Conservation (phyloP, 768 basidiomycete species). For the Lentinula lateritia region DNA sequence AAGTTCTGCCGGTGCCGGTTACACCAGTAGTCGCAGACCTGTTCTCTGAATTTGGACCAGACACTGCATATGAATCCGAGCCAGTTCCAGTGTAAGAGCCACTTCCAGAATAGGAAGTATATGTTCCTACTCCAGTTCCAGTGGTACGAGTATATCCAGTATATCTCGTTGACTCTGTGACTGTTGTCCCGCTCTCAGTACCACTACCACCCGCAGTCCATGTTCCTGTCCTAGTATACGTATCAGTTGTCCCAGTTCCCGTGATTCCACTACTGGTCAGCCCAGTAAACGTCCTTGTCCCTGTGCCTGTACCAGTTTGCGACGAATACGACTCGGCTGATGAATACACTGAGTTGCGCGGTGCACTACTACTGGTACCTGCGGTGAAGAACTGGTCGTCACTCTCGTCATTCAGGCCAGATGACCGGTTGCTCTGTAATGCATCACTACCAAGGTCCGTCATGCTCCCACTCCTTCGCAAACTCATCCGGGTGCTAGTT, state of each 20-base stretch:
- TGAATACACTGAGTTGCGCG: conserved; percentile 6
- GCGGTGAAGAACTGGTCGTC: conserved; percentile 7
- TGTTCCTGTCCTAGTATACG: background rate
- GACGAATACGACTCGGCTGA: conserved; percentile 4
- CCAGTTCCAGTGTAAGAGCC: conserved; percentile 24
- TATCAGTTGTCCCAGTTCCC: background rate
- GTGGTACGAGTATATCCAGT: conserved; percentile 5
- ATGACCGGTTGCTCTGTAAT: background rate
- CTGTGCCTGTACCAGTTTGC: background rate
- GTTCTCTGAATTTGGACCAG: conserved; percentile 13
- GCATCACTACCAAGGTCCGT: conserved; percentile 64
- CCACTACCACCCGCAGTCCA: background rate
- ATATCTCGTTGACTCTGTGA: conserved; percentile 1
- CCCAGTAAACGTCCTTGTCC: conserved; percentile 7
- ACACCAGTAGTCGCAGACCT: conserved; percentile 10
- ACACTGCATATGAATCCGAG: conserved; percentile 11
- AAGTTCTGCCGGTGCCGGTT: background rate
- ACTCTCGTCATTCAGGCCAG: background rate
- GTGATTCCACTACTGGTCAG: conserved; percentile 3
- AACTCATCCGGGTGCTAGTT: conserved; percentile 37
- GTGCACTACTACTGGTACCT: background rate
- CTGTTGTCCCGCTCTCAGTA: background rate
- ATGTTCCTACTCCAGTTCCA: conserved; percentile 8
- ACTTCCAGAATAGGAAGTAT: conserved; percentile 31
- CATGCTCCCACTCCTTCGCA: conserved; percentile 66